Evolutionary conservation across 192 early-diverging fungal species (phyloP).

Genomic region (Cetraspora pellucida): DNA sequence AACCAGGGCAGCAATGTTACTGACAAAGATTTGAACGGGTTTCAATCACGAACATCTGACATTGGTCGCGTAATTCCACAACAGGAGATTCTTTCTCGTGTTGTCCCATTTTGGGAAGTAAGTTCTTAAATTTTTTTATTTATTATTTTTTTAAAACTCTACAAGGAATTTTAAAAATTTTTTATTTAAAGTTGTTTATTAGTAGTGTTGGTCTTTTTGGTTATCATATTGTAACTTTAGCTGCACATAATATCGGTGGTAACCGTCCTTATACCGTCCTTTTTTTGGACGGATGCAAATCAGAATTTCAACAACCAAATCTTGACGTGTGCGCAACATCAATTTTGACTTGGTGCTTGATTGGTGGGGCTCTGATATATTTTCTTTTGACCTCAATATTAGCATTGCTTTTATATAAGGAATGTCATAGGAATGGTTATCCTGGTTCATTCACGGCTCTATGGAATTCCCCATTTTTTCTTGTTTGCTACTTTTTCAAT

Average conservation of each 20-base stretch:
- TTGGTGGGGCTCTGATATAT: constrained; percentile 21
- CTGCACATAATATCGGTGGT: neutral
- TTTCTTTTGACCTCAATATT: neutral
- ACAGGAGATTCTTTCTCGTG: constrained; percentile 1
- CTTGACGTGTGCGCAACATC: constrained; percentile 23
- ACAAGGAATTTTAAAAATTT: neutral
- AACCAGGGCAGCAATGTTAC: too few species aligned
- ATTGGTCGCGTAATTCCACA: constrained; percentile 23
- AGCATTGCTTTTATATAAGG: neutral
- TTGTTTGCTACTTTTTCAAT: constrained; percentile 20
- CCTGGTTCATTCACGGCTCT: constrained; percentile 23
- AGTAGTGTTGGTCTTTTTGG: constrained; percentile 3
- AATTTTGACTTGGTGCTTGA: constrained; percentile 14
- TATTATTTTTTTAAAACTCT: neutral
- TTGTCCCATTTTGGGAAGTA: constrained; percentile 29
- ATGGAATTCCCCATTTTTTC: constrained; percentile 30
- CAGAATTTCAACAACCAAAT: constrained; percentile 10
- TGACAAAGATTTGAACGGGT: neutral
- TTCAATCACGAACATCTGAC: constrained; percentile 7
- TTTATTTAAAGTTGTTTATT: constrained; percentile 16
- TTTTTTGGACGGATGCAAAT: constrained; percentile 18
- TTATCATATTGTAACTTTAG: constrained; percentile 8
- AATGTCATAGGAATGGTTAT: constrained; percentile 22
- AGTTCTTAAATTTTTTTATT: constrained; percentile 2
- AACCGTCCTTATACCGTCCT: neutral